Base-by-base conservation (phyloP, 768 basidiomycete species). In the Gymnopilus dilepis region DNA sequence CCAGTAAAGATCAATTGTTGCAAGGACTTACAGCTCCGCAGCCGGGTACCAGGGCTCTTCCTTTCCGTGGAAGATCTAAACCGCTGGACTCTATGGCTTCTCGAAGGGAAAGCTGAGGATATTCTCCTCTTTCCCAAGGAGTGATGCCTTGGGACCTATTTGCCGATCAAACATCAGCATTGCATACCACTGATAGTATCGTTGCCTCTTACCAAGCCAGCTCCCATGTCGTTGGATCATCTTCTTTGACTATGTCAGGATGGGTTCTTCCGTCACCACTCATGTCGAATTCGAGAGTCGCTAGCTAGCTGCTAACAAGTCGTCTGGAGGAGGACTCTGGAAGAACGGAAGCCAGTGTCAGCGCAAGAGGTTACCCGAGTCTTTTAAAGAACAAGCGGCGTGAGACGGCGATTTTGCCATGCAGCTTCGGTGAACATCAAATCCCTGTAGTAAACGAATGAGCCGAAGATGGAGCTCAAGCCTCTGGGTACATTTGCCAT, bases 71-170 rank as follows among this genome's bases (percentile, higher is more conserved):
- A 43, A 84, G 76, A 0, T 78, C 70, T 15, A 86, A 65, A 30
- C 76, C 72, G 15, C 75, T 75, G 1, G 80, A 80, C 48, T 82
- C 74, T 24, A 90, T 68, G 1, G 87, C 70, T 51, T 86, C 84
- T 24, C 69, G 72, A 57, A 90, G 74, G 1, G 87, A 80, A 6
- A 84, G 87, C 64, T 90, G 88, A 3, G 77, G 66, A 6, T 75
- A 21, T 4, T 47, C 71, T 2, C 86, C 83, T 6, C 69, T 68
- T 64, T 90, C 89, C 89, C 90, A 91, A 0, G 90, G 89, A 0
- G 86, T 89, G 1, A 84, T 57, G 0, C 65, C 67, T 37, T 24
- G 43, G 7, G 22, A 47, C 24, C 43, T 47, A 13, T 47, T 24
- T 24, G 22, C 6, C 11, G 6, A 26, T 47, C 34, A 15, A 37